Evolutionary conservation across 768 basidiomycete species (phyloP).

Genomic region (Terana coerulea): DNA sequence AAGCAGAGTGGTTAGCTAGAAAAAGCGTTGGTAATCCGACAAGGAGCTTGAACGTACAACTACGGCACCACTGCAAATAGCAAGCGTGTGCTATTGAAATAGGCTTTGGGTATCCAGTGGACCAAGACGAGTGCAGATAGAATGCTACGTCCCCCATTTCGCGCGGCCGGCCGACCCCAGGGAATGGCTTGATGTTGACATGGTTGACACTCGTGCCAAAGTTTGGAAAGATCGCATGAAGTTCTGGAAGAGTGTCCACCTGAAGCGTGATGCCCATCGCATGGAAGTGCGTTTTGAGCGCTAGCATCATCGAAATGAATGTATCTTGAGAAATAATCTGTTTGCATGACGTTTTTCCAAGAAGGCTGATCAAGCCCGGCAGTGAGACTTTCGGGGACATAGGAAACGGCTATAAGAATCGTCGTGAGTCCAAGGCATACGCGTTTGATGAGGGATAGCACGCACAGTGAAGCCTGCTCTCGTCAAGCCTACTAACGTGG

Average conservation of each 20-base stretch:
- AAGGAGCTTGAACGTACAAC: no score
- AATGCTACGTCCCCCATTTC: no score
- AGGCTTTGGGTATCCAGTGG: conserved; percentile 6
- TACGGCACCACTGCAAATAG: no score
- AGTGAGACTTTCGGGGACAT: conserved; percentile 10
- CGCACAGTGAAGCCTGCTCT: conserved; percentile 1
- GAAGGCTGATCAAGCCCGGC: conserved; percentile 12
- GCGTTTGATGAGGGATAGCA: background rate
- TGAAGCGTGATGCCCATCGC: background rate
- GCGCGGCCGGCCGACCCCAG: background rate
- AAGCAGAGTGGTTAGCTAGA: no score
- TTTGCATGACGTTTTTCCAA: conserved; percentile 11
- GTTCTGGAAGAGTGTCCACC: background rate
- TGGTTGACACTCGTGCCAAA: background rate
- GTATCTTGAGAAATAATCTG: conserved; percentile 7
- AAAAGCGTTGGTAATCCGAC: no score
- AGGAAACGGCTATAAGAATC: conserved; percentile 9
- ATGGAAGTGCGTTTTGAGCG: background rate
- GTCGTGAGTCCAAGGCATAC: background rate
- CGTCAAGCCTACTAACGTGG: background rate
- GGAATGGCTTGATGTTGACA: conserved; percentile 14
- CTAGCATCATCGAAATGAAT: background rate
- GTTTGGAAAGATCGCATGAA: conserved; percentile 2
- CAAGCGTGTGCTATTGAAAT: background rate
- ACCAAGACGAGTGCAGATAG: background rate